Evolutionary conservation across 1,284 basidiomycete genomes (phyloP).

Genomic region (Tilletia setariae): DNA sequence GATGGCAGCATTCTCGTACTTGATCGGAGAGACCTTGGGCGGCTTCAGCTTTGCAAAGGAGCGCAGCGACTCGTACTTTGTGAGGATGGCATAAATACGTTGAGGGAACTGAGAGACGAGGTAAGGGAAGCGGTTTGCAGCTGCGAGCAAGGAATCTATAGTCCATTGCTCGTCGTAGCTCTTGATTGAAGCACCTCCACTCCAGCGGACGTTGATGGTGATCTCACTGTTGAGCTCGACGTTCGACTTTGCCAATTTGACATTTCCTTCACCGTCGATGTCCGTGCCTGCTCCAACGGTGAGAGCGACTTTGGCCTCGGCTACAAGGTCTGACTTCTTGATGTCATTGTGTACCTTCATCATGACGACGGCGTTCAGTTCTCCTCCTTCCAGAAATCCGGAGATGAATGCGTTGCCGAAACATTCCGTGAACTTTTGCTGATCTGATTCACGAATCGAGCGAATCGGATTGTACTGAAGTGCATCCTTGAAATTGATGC

Average conservation of each 20-base stretch:
- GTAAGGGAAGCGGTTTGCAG: slow-evolving; percentile 14
- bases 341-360: slow-evolving; percentile 16
- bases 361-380: slow-evolving; percentile 16
- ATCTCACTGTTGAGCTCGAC: slow-evolving; percentile 12
- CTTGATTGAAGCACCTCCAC: slow-evolving; percentile 16
- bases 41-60: slow-evolving; percentile 3
- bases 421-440: neutral
- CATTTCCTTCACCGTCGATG: slow-evolving; percentile 10
- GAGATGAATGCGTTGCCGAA: slow-evolving; percentile 14
- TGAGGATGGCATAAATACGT: slow-evolving; percentile 15
- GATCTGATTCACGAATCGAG: slow-evolving; percentile 1
- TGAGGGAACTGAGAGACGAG: slow-evolving; percentile 17
- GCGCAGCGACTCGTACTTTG: slow-evolving; percentile 10
- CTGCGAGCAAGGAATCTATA: slow-evolving; percentile 11
- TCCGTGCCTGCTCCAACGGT: neutral
- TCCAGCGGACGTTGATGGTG: slow-evolving; percentile 15
- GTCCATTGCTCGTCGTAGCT: slow-evolving; percentile 18
- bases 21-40: neutral
- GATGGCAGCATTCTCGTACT: slow-evolving; percentile 16
- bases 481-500: slow-evolving; percentile 15
- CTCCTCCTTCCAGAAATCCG: slow-evolving; percentile 18
- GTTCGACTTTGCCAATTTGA: slow-evolving; percentile 3
- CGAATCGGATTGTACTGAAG: slow-evolving; percentile 16
- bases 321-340: slow-evolving; percentile 1
- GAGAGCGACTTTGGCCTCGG: slow-evolving; percentile 17